Evolutionary conservation across 139 green algal species (phyloP).

Genomic region (Coelastrella sp.): DNA sequence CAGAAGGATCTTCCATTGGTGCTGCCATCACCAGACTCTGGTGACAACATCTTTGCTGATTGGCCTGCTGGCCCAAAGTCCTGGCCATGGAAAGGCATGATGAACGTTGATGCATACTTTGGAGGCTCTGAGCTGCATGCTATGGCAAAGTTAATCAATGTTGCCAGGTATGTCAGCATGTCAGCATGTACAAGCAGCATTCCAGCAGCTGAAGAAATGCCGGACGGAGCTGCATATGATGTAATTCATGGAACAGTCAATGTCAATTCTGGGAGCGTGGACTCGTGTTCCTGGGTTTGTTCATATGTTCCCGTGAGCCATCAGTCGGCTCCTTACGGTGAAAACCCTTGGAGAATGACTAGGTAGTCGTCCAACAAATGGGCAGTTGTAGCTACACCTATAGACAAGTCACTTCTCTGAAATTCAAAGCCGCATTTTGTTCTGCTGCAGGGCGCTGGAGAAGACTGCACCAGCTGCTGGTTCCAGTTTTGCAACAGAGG

Average conservation of each 20-base stretch:
- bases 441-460: neutral
- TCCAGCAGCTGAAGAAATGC: too few species aligned
- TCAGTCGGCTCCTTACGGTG: too few species aligned
- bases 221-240: too few species aligned
- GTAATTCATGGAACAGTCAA: too few species aligned
- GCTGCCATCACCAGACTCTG: neutral
- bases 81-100: constrained; percentile 14
- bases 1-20: constrained; percentile 26
- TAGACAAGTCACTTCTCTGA: neutral
- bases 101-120: constrained; percentile 16
- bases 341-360: neutral
- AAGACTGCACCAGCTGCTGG: neutral
- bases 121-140: constrained; percentile 8
- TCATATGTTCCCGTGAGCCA: too few species aligned
- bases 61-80: neutral
- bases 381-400: neutral
- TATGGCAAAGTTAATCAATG: neutral
- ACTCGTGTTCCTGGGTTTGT: too few species aligned
- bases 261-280: too few species aligned
- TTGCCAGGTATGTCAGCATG: too few species aligned
- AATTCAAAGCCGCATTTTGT: neutral
- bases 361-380: neutral
- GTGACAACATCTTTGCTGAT: constrained; percentile 28
- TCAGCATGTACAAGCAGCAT: too few species aligned
- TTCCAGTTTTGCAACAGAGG: neutral